phyloP scores from a whole-genome alignment of 768 basidiomycete species.

The Xerocomellus amylosporus region DNA sequence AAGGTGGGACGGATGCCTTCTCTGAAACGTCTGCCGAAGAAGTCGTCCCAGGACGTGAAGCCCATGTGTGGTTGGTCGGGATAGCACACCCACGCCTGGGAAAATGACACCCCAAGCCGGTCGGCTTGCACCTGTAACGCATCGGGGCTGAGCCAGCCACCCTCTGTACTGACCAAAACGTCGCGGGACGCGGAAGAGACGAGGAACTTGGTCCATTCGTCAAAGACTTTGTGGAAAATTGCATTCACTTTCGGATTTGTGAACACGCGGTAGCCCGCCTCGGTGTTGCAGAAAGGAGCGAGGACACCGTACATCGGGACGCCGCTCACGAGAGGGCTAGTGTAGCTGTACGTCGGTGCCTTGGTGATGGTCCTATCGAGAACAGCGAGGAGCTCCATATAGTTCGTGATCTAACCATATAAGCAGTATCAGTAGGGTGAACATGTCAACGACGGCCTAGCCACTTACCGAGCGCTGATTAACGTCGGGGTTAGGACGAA shows the following conservation, averaged over 20 bases:
- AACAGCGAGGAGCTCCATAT: conserved; percentile 3
- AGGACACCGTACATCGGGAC: conserved; percentile 24
- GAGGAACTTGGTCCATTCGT: conserved; percentile 50
- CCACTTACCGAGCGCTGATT: conserved; percentile 5
- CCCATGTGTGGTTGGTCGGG: conserved; percentile 43
- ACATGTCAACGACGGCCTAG: background rate
- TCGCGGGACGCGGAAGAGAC: conserved; percentile 39
- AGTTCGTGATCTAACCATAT: conserved; percentile 1
- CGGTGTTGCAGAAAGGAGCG: conserved; percentile 23
- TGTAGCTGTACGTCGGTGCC: conserved; percentile 17
- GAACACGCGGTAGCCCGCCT: conserved; percentile 22
- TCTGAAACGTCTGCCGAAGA: conserved; percentile 50
- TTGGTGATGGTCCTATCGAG: conserved; percentile 15
- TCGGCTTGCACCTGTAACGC: conserved; percentile 24
- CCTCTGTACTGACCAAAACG: conserved; percentile 37
- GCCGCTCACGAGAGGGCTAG: conserved; percentile 24
- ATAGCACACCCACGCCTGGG: conserved; percentile 41
- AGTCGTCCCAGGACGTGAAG: conserved; percentile 50
- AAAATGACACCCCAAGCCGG: conserved; percentile 31
- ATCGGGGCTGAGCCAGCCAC: conserved; percentile 48
- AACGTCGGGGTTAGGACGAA: background rate
- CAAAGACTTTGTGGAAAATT: conserved; percentile 46
- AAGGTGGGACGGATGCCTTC: conserved; percentile 40
- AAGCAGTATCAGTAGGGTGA: background rate
- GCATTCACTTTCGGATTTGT: conserved; percentile 42